A percentile compares a stretch with the other conserved stretches of the same genome.
Evolutionary conservation across 192 early-diverging fungal genomes (phyloP).

Genomic region (Linnemannia elongata): DNA sequence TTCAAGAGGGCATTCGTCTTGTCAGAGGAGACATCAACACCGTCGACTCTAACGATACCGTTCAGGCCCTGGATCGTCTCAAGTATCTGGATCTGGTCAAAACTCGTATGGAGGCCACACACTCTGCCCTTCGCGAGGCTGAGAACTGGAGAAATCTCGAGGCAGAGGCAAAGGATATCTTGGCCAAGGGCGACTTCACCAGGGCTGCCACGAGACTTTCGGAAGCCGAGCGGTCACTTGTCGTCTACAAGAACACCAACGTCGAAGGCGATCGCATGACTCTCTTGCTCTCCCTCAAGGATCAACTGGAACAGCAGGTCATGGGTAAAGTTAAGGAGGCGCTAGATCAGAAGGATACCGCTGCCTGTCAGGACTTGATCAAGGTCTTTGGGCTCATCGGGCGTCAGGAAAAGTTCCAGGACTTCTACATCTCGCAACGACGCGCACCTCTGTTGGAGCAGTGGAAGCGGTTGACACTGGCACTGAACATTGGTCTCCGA

Average conservation of each 20-base stretch:
- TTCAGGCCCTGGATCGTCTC: slow-evolving; percentile 69
- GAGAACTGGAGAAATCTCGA: slow-evolving; percentile 87
- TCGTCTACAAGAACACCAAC: slow-evolving; percentile 72
- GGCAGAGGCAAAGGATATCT: slow-evolving; percentile 72
- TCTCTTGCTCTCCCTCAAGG: slow-evolving; percentile 68
- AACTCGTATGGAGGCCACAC: slow-evolving; percentile 75
- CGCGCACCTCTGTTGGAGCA: slow-evolving; percentile 60
- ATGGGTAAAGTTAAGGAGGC: slow-evolving; percentile 65
- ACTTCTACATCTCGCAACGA: slow-evolving; percentile 69
- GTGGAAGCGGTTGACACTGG: slow-evolving; percentile 56
- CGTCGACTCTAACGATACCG: slow-evolving; percentile 56
- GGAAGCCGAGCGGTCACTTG: slow-evolving; percentile 73
- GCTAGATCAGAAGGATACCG: slow-evolving; percentile 70
- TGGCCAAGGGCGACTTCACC: slow-evolving; percentile 72
- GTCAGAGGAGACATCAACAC: slow-evolving; percentile 64
- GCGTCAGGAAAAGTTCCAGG: slow-evolving; percentile 67
- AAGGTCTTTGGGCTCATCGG: slow-evolving; percentile 72
- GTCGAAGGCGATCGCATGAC: slow-evolving; percentile 75
- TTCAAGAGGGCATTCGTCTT: slow-evolving; percentile 60
- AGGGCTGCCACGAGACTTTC: slow-evolving; percentile 71
- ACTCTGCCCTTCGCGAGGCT: slow-evolving; percentile 74
- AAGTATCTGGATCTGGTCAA: slow-evolving; percentile 75
- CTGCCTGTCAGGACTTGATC: slow-evolving; percentile 63
- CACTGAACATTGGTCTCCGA: slow-evolving; percentile 7
- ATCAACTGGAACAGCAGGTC: slow-evolving; percentile 70